Conservation (phyloP, 805 yeast genomes). For the Candida nitratophila region DNA sequence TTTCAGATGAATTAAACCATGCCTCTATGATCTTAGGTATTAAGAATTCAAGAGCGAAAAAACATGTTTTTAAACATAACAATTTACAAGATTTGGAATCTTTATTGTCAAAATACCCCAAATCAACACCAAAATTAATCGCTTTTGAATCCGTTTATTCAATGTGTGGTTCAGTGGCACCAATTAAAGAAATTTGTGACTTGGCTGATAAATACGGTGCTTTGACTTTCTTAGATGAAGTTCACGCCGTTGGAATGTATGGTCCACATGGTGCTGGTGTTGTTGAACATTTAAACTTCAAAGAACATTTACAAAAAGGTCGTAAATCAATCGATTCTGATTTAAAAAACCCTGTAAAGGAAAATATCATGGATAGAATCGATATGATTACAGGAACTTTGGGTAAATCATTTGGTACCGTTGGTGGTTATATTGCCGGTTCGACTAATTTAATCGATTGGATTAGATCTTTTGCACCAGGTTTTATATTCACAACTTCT, state of each 20-base stretch:
- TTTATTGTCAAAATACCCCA: slow-evolving; percentile 72
- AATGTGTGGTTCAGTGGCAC: slow-evolving; percentile 97
- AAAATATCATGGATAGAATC: slow-evolving; percentile 77
- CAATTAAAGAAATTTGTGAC: slow-evolving; percentile 87
- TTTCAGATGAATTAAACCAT: slow-evolving; percentile 90
- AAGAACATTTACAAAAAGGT: slow-evolving; percentile 67
- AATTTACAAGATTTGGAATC: slow-evolving; percentile 78
- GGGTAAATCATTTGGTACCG: slow-evolving; percentile 95
- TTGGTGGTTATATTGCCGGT: slow-evolving; percentile 97
- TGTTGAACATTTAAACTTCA: slow-evolving; percentile 92
- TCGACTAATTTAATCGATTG: slow-evolving; percentile 79
- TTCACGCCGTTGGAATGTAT: slow-evolving; percentile 97
- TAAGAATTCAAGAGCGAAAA: slow-evolving; percentile 78
- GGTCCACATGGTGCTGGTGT: slow-evolving; percentile 99
- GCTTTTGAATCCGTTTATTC: slow-evolving; percentile 97
- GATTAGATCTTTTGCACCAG: slow-evolving; percentile 95
- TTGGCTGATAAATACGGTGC: slow-evolving; percentile 98
- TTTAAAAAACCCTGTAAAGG: slow-evolving; percentile 31
- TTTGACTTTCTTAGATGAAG: slow-evolving; percentile 93
- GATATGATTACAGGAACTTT: slow-evolving; percentile 97
- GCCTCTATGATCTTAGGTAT: slow-evolving; percentile 98
- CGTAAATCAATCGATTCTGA: not conserved
- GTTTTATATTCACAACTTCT: slow-evolving; percentile 94
- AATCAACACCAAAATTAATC: slow-evolving; percentile 84
- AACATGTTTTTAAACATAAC: slow-evolving; percentile 90